phyloP scores from a whole-genome alignment of 345 rosid genomes.

The Syzygium oleosum region DNA sequence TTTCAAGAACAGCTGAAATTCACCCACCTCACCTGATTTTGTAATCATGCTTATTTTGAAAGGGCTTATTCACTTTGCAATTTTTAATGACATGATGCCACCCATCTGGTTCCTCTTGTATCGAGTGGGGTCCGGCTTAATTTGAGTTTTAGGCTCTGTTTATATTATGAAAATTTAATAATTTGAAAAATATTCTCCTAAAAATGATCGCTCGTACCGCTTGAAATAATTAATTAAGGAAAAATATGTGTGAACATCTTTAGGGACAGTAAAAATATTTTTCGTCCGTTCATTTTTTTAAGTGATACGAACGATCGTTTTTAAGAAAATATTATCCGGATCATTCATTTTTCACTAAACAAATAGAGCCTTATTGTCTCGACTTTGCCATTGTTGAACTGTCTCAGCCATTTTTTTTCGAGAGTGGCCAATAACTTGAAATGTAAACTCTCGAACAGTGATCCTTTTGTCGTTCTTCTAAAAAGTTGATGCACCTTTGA shows the following conservation, averaged over 20 bases:
- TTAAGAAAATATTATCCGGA: neutral
- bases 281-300: fast-evolving
- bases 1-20: neutral
- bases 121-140: neutral
- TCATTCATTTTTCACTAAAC: fast-evolving
- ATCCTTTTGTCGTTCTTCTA: neutral
- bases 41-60: neutral
- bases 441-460: neutral
- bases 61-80: neutral
- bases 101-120: neutral
- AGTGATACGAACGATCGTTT: fast-evolving
- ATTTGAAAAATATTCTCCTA: neutral
- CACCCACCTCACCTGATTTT: neutral
- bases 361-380: neutral
- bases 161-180: neutral
- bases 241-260: neutral
- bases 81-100: neutral
- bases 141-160: neutral
- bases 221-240: neutral
- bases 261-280: neutral
- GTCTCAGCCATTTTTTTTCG: neutral
- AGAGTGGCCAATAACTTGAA: neutral
- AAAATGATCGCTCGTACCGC: neutral
- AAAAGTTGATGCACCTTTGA: neutral
- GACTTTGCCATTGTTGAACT: fast-evolving